Percentiles rank a stretch among this genome's conserved stretches.
Conservation (phyloP, 2,329 filamentous ascomycete species). For the Blastomyces emzantsi region DNA sequence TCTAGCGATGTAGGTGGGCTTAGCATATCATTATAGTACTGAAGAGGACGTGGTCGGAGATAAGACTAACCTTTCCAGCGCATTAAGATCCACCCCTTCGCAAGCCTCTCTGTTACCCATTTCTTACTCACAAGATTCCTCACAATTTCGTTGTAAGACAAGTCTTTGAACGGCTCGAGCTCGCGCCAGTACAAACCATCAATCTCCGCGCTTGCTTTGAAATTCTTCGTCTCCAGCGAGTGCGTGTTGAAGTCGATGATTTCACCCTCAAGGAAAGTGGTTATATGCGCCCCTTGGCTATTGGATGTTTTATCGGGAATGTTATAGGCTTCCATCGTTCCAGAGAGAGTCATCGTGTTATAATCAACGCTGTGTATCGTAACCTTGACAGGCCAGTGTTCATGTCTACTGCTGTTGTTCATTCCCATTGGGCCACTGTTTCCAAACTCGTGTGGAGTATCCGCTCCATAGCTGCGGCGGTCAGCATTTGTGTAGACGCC, state of each 20-base stretch:
- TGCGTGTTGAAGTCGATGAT: constrained; percentile 54
- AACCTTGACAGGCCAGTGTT: constrained; percentile 59
- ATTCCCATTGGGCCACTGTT: constrained; percentile 13
- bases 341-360: constrained; percentile 52
- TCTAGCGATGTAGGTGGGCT: constrained; percentile 23
- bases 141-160: constrained; percentile 38
- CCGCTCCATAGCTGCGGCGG: constrained; percentile 28
- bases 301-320: constrained; percentile 46
- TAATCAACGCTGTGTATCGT: constrained; percentile 55
- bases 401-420: constrained; percentile 8
- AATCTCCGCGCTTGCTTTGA: constrained; percentile 38
- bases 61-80: constrained; percentile 40
- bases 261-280: constrained; percentile 54
- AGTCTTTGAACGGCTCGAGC: constrained; percentile 39
- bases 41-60: not conserved
- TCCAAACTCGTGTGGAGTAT: constrained; percentile 20
- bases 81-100: constrained; percentile 42
- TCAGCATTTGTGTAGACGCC: constrained; percentile 31
- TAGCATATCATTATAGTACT: not conserved
- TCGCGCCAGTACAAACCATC: constrained; percentile 43
- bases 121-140: constrained; percentile 37
- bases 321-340: constrained; percentile 63
- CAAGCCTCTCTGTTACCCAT: constrained; percentile 36
- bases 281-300: constrained; percentile 41
- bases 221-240: constrained; percentile 40